These are phyloP conservation scores for Neurospora africana DNA, from an alignment of 495 filamentous ascomycete species.

Conservation along the genomic window DNA sequence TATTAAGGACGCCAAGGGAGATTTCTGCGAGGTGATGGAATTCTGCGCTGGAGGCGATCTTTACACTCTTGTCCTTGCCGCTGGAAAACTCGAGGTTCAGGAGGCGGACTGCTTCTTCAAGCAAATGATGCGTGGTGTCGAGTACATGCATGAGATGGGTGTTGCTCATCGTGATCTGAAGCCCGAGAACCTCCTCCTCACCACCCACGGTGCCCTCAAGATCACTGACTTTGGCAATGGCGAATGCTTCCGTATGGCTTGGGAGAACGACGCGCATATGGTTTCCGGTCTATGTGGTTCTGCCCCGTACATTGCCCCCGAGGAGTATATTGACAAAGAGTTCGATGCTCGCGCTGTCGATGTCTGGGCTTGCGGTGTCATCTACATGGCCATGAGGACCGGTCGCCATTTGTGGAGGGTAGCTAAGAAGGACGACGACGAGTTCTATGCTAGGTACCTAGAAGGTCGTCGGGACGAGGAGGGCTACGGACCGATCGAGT, in stretches of 20 bases:
- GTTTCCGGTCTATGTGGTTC: conserved; percentile 92
- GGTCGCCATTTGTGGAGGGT: conserved; percentile 94
- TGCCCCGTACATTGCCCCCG: conserved; percentile 93
- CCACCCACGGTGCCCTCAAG: conserved; percentile 87
- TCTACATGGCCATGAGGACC: conserved; percentile 99
- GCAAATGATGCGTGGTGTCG: conserved; percentile 97
- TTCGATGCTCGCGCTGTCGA: conserved; percentile 96
- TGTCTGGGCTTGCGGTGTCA: conserved; percentile 95
- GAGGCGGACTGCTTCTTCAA: conserved; percentile 99
- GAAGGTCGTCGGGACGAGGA: conserved; percentile 86
- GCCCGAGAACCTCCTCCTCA: conserved; percentile 92
- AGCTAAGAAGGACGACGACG: conserved; percentile 89
- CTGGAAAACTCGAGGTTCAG: conserved; percentile 81
- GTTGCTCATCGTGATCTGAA: conserved; percentile 96
- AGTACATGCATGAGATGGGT: conserved; percentile 99
- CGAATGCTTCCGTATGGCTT: conserved; percentile 99
- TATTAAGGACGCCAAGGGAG: conserved; percentile 88
- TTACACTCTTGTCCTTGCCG: conserved; percentile 86
- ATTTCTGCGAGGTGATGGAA: conserved; percentile 99
- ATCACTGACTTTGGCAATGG: conserved; percentile 99
- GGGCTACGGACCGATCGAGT: conserved; percentile 94
- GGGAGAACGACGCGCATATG: conserved; percentile 98
- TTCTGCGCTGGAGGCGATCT: conserved; percentile 96
- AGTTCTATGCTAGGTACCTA: conserved; percentile 90
- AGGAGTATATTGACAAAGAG: conserved; percentile 89